Evolutionary conservation across 75 land plant species (phyloP).

Genomic region (Cupressus sempervirens): DNA sequence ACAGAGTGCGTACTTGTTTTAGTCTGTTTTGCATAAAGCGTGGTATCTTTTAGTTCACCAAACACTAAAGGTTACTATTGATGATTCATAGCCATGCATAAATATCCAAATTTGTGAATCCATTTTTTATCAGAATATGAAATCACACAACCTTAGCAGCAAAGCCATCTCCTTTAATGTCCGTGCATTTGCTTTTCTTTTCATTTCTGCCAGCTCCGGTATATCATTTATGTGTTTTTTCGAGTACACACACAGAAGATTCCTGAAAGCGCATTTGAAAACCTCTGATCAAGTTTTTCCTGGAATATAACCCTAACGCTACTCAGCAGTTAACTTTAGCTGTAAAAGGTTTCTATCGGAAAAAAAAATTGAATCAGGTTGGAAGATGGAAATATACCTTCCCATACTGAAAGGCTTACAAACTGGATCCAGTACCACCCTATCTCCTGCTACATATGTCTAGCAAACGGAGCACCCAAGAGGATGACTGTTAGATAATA

Average conservation of each 20-base stretch:
- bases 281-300: not conserved
- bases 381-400: slow-evolving; percentile 43
- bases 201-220: slow-evolving; percentile 88
- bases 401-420: slow-evolving; percentile 99
- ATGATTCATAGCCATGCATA: not conserved
- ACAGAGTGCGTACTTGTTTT: not conserved
- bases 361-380: not conserved
- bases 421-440: slow-evolving; percentile 87
- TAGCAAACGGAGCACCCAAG: slow-evolving; percentile 15
- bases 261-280: slow-evolving; percentile 37
- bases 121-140: not conserved
- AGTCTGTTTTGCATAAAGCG: not conserved
- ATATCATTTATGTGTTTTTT: slow-evolving; percentile 88
- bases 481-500: slow-evolving; percentile 2
- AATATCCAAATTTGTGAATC: not conserved
- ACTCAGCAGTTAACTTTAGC: slow-evolving; percentile 7
- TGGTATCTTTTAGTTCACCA: not conserved
- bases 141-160: slow-evolving; percentile 61
- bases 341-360: not conserved
- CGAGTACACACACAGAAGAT: slow-evolving; percentile 92
- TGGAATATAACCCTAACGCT: not conserved
- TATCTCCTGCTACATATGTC: slow-evolving; percentile 94
- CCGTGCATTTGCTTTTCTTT: slow-evolving; percentile 71
- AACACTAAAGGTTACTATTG: not conserved
- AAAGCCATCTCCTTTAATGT: slow-evolving; percentile 78